phyloP scores from a whole-genome alignment of 2,329 filamentous ascomycete genomes.

The Bipolaris victoriae region DNA sequence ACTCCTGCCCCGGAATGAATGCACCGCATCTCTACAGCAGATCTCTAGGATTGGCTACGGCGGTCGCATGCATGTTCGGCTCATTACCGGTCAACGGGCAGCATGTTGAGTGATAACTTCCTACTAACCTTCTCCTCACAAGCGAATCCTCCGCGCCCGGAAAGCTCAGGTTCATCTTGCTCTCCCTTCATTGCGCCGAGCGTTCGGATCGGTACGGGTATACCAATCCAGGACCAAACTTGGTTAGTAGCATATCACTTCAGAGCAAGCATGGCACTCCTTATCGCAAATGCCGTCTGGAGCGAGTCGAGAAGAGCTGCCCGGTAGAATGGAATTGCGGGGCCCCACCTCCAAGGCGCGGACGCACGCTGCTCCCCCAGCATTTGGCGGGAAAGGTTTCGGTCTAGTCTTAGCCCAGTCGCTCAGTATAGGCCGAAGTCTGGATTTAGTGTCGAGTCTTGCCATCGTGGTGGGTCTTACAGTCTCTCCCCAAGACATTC shows the following conservation, averaged over 20 bases:
- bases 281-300: not conserved
- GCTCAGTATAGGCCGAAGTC: slow-evolving; percentile 13
- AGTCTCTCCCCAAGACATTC: slow-evolving; percentile 13
- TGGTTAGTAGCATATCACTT: slow-evolving; percentile 5
- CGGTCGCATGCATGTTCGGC: not conserved
- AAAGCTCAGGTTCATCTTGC: not conserved
- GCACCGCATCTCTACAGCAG: not conserved
- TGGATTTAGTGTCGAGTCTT: slow-evolving; percentile 21
- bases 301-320: slow-evolving; percentile 5
- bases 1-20: slow-evolving; percentile 3
- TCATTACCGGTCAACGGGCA: not conserved
- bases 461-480: slow-evolving; percentile 10
- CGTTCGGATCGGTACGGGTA: not conserved
- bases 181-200: not conserved
- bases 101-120: not conserved
- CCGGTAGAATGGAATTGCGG: slow-evolving; percentile 30
- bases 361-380: slow-evolving; percentile 22
- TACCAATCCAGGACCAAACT: not conserved
- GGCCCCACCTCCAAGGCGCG: slow-evolving; percentile 33
- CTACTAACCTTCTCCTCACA: not conserved
- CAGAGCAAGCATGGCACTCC: not conserved
- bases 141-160: slow-evolving; percentile 1
- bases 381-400: slow-evolving; percentile 18
- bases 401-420: slow-evolving; percentile 21
- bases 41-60: not conserved